Percentiles rank a stretch among this genome's conserved stretches.
These are phyloP conservation scores for Erodium maritimum DNA, from an alignment of 345 rosid species.

Conservation along the genomic window DNA sequence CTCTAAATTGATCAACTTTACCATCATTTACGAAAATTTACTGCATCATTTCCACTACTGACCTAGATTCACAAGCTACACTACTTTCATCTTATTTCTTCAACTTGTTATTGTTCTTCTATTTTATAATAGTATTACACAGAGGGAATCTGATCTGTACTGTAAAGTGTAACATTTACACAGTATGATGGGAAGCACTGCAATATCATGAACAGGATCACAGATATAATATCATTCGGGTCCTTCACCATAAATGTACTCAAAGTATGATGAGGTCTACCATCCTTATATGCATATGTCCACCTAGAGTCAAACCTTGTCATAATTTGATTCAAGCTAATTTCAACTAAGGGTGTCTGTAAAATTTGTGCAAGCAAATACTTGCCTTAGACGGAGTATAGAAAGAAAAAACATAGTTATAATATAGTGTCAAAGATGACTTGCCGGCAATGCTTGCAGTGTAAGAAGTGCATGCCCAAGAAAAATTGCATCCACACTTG, in stretches of 20 bases:
- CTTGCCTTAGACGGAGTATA: neutral
- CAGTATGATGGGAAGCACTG: too few relatives aligned
- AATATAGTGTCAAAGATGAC: conserved; percentile 16
- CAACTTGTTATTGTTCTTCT: neutral
- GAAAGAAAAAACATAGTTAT: neutral
- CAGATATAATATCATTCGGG: neutral
- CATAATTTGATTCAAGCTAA: too few relatives aligned
- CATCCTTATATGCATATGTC: neutral
- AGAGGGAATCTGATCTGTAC: neutral
- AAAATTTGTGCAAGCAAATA: neutral
- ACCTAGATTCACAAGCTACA: neutral
- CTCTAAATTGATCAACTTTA: neutral
- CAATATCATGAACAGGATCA: neutral
- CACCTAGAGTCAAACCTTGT: neutral
- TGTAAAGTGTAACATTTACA: neutral
- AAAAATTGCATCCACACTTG: conserved; percentile 77
- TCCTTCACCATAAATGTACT: neutral
- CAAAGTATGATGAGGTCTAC: neutral
- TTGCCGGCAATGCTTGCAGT: conserved; percentile 75
- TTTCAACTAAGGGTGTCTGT: neutral
- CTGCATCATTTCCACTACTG: neutral
- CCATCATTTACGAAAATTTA: neutral
- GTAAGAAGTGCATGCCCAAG: conserved; percentile 58
- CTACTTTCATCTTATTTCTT: neutral
- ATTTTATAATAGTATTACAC: too few relatives aligned